Evolutionary conservation across 1,284 basidiomycete genomes (phyloP).

Genomic region (Cystobasidium pallidum): DNA sequence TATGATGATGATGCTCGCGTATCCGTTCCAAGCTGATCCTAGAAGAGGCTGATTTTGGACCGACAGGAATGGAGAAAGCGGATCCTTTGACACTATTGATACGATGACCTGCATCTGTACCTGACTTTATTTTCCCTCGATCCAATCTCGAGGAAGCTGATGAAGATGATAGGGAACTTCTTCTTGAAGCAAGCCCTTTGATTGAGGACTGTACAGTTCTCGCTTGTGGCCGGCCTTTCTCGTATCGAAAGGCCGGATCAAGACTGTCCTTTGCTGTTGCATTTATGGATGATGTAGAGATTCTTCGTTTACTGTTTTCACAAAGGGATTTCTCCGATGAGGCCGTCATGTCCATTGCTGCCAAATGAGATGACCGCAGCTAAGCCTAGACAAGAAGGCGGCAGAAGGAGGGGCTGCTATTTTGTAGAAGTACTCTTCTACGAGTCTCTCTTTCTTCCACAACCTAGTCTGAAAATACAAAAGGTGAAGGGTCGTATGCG

Average conservation of each 20-base stretch:
- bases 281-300: not conserved
- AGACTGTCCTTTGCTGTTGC: not conserved
- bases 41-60: constrained; percentile 5
- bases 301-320: constrained; percentile 2
- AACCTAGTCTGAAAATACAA: not conserved
- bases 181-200: constrained; percentile 1
- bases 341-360: not conserved
- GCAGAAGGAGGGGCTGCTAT: not conserved
- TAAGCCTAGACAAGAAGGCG: not conserved
- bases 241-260: constrained; percentile 5
- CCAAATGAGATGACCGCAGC: not conserved
- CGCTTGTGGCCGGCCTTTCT: not conserved
- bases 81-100: not conserved
- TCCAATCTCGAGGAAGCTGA: not conserved
- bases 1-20: not conserved
- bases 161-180: not conserved
- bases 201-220: not conserved
- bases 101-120: not conserved
- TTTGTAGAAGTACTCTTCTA: not conserved
- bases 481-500: no score
- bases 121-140: not conserved
- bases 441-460: not conserved
- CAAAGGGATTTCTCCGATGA: not conserved
- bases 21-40: constrained; percentile 10
- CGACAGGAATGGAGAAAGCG: constrained; percentile 3